Evolutionary conservation across 495 filamentous ascomycete genomes (phyloP).

Genomic region (Lentithecium fluviatile): DNA sequence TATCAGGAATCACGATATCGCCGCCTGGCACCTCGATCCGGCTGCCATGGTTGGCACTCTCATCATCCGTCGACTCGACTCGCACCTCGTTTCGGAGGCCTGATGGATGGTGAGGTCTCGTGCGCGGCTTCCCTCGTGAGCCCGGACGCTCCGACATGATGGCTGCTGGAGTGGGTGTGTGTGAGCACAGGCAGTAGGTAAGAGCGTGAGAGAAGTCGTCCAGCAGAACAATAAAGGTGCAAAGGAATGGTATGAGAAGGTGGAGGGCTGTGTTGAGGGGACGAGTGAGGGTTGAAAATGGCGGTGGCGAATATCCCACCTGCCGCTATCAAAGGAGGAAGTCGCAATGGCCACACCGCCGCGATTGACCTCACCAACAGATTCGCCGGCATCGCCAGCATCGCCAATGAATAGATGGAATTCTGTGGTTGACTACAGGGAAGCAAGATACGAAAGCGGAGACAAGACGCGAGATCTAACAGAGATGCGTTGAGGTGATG

Average conservation of each 20-base stretch:
- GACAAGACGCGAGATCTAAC: no score
- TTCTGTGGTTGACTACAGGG: background rate
- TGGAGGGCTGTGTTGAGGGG: background rate
- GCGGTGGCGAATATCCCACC: background rate
- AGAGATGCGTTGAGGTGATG: no score
- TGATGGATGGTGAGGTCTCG: constrained; percentile 9
- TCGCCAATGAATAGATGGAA: no score
- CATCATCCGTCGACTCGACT: constrained; percentile 18
- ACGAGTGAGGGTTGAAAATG: background rate
- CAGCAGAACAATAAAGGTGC: background rate
- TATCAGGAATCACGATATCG: constrained; percentile 23
- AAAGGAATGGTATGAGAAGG: background rate
- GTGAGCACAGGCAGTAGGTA: no score
- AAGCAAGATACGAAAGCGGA: no score
- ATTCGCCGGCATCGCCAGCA: no score
- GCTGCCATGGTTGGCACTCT: background rate
- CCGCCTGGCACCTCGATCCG: constrained; percentile 16
- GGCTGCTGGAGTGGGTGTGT: background rate
- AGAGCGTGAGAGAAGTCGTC: background rate
- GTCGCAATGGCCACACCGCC: background rate
- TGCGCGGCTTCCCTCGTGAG: background rate
- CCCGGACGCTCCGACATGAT: constrained; percentile 2
- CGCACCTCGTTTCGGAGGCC: constrained; percentile 20
- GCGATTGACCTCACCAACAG: background rate
- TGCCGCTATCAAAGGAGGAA: background rate